A percentile compares a stretch with the other conserved stretches of the same genome.
Evolutionary conservation across 2,329 filamentous ascomycete genomes (phyloP).

Genomic region (Conoideocrella luteorostrata): DNA sequence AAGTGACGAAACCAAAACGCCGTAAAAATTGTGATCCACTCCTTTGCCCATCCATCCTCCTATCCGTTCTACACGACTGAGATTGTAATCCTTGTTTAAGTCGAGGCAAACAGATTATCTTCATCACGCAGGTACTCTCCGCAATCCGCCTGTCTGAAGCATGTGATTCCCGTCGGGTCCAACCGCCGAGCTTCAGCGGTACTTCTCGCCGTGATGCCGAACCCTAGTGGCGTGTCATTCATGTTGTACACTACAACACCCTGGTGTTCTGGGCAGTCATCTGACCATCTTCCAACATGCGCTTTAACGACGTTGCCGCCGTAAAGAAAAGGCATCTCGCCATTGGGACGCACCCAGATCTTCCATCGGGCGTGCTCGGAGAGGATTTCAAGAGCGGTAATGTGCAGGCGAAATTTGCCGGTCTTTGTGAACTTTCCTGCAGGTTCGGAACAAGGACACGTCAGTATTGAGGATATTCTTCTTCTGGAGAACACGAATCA

Average conservation of each 20-base stretch:
- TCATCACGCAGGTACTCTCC: constrained; percentile 91
- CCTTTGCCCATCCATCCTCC: neutral
- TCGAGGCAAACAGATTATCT: constrained; percentile 49
- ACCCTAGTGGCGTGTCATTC: constrained; percentile 90
- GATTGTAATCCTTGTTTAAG: neutral
- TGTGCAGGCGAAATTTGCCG: constrained; percentile 89
- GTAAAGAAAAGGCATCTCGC: constrained; percentile 96
- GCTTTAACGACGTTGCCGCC: constrained; percentile 76
- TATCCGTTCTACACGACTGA: no score
- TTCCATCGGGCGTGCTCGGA: constrained; percentile 91
- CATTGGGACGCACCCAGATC: constrained; percentile 94
- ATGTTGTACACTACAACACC: constrained; percentile 86
- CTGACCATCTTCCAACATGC: constrained; percentile 72
- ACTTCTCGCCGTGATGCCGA: constrained; percentile 83
- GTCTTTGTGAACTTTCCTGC: constrained; percentile 92
- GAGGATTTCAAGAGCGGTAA: constrained; percentile 81
- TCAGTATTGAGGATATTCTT: neutral
- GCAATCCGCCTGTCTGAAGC: constrained; percentile 87
- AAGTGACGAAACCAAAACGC: neutral
- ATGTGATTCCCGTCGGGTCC: constrained; percentile 84
- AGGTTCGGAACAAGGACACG: neutral
- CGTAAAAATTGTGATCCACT: neutral
- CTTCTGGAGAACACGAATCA: no score
- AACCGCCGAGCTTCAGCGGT: constrained; percentile 76
- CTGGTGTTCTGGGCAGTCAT: constrained; percentile 89